phyloP scores from a whole-genome alignment of 176 grass and related monocot genomes.

The Phyllostachys edulis region DNA sequence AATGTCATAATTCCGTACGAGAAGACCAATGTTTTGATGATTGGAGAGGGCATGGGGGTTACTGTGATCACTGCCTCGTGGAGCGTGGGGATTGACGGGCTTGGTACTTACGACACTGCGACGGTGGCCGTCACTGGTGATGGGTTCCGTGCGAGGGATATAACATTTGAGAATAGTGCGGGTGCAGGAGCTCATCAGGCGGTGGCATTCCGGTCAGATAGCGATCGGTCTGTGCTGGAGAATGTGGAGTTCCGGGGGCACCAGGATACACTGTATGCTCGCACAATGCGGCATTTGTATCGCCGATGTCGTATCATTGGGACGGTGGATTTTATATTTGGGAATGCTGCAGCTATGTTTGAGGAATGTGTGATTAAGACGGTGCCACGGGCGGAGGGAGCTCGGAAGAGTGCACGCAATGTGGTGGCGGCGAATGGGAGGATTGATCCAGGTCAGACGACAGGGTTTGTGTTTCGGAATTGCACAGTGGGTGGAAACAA shows the following conservation, averaged over 20 bases:
- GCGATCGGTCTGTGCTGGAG: constrained; percentile 74
- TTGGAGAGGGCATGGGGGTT: constrained; percentile 59
- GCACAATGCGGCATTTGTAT: constrained; percentile 77
- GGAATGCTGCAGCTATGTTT: constrained; percentile 70
- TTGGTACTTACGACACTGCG: constrained; percentile 58
- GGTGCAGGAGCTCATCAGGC: constrained; percentile 70
- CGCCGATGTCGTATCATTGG: constrained; percentile 56
- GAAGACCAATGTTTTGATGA: constrained; percentile 62
- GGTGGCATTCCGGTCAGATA: constrained; percentile 70
- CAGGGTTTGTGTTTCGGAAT: constrained; percentile 69
- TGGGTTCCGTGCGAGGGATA: constrained; percentile 58
- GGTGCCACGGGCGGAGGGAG: constrained; percentile 53
- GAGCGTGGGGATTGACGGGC: constrained; percentile 45
- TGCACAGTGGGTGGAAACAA: constrained; percentile 57
- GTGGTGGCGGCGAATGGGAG: constrained; percentile 76
- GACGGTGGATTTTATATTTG: constrained; percentile 81
- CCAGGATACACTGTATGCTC: constrained; percentile 79
- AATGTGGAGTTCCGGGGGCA: constrained; percentile 71
- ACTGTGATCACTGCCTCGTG: constrained; percentile 55
- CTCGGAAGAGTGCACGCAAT: constrained; percentile 54
- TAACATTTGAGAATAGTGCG: constrained; percentile 74
- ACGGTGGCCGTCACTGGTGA: constrained; percentile 56
- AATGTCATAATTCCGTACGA: constrained; percentile 50
- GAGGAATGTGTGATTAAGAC: constrained; percentile 65
- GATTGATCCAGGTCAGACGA: constrained; percentile 72